phyloP scores from a whole-genome alignment of 2,329 filamentous ascomycete species.

The Aquanectria penicillioides region DNA sequence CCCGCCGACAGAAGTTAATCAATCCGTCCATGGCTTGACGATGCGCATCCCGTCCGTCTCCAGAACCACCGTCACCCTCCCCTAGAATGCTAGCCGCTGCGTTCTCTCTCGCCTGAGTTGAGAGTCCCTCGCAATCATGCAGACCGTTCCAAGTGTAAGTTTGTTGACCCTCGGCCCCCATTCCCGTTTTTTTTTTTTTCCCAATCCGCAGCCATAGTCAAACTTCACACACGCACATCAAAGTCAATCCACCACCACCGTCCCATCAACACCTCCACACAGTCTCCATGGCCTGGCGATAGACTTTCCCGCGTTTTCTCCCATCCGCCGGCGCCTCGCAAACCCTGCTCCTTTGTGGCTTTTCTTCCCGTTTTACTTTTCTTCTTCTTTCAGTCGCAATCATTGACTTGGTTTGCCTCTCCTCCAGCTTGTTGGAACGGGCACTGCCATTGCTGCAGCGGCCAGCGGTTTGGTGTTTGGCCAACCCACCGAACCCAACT shows the following conservation, averaged over 20 bases:
- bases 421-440: constrained; percentile 67
- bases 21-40: constrained; percentile 41
- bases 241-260: constrained; percentile 21
- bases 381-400: constrained; percentile 21
- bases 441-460: constrained; percentile 69
- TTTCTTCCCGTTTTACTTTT: constrained; percentile 29
- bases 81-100: constrained; percentile 50
- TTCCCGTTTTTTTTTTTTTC: constrained; percentile 21
- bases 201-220: constrained; percentile 16
- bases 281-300: constrained; percentile 33
- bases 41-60: constrained; percentile 43
- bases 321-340: constrained; percentile 26
- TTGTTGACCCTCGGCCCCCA: constrained; percentile 34
- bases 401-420: constrained; percentile 33
- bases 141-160: constrained; percentile 64
- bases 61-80: constrained; percentile 41
- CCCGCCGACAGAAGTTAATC: constrained; percentile 27
- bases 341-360: constrained; percentile 37
- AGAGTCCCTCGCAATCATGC: constrained; percentile 58
- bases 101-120: constrained; percentile 51
- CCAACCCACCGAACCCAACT: constrained; percentile 58
- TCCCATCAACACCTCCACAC: constrained; percentile 35
- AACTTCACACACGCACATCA: constrained; percentile 26
- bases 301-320: constrained; percentile 36
- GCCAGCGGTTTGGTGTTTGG: constrained; percentile 68